These are phyloP conservation scores for Fistulifera pelliculosa DNA, from an alignment of 108 stramenopile genomes.

Conservation along the genomic window DNA sequence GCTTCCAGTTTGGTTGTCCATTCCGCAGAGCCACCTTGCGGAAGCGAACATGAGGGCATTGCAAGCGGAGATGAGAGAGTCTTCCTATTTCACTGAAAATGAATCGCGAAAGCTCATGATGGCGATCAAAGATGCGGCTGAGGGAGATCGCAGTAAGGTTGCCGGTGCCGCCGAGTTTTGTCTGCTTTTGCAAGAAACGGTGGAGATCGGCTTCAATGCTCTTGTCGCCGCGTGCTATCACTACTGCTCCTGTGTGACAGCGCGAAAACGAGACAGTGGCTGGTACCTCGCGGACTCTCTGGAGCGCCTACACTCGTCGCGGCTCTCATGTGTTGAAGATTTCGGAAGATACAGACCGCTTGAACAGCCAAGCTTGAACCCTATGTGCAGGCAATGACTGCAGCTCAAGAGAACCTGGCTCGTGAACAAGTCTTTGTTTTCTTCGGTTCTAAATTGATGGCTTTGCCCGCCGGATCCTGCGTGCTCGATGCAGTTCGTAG, in stretches of 20 bases:
- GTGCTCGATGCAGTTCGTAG: slow-evolving; percentile 61
- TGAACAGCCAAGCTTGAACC: slow-evolving; percentile 58
- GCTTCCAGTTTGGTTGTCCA: slow-evolving; percentile 29
- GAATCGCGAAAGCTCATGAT: slow-evolving; percentile 31
- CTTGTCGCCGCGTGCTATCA: slow-evolving; percentile 65
- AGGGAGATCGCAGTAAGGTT: slow-evolving; percentile 37
- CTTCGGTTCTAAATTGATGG: slow-evolving; percentile 45
- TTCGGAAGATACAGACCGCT: slow-evolving; percentile 53
- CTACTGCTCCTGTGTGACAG: slow-evolving; percentile 37
- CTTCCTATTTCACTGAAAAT: slow-evolving; percentile 31
- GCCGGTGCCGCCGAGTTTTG: slow-evolving; percentile 73
- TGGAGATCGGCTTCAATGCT: slow-evolving; percentile 67
- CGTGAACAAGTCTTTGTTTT: slow-evolving; percentile 72
- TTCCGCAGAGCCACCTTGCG: slow-evolving; percentile 15
- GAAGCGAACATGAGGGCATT: slow-evolving; percentile 22
- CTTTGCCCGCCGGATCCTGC: slow-evolving; percentile 63
- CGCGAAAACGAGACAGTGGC: slow-evolving; percentile 16
- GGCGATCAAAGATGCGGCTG: slow-evolving; percentile 52
- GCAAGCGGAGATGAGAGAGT: slow-evolving; percentile 20
- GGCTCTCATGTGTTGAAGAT: slow-evolving; percentile 45
- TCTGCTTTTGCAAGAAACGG: slow-evolving; percentile 54
- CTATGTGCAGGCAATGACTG: slow-evolving; percentile 65
- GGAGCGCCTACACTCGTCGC: slow-evolving; percentile 13
- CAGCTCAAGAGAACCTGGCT: slow-evolving; percentile 54
- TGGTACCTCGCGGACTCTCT: not conserved